Base-by-base conservation (phyloP, 768 basidiomycete genomes). In the Mycena pura region DNA sequence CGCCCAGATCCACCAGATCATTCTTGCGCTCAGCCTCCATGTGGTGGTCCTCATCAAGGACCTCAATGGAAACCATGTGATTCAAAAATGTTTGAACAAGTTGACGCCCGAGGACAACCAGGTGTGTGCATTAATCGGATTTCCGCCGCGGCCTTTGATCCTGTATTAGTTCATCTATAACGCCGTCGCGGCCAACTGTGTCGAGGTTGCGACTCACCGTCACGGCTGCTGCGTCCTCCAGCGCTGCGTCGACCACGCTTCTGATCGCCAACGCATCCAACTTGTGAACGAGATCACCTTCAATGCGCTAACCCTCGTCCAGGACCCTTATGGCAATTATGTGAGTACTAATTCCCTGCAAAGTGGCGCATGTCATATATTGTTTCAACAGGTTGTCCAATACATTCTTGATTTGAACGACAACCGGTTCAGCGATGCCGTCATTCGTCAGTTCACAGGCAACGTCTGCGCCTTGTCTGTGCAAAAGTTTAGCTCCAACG, bases 11-110 rank as follows among this genome's bases (percentile, higher is more conserved):
- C 93, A 95, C 73, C 92, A 94, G 32, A 94, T 99, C 78, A 98
- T 99, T 71, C 83, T 96, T 62, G 96, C 97, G 5, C 87, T 99
- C 70, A 96, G 95, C 79, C 83, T 97, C 59, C 96, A 98, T 75
- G 97, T 99, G 69, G 97, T 99, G 29, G 95, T 96, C 65, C 85
- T 99, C 68, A 99, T 99, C 88, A 99, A 99, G 85, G 97, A 96
- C 75, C 80, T 96, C 71, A 96, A 96, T 72, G 94, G 94, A 50
- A 96, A 96, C 70, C 93, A 98, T 74, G 96, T 99, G 73, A 97
- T 99, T 65, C 97, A 99, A 77, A 99, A 99, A 77, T 99, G 97
- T 78, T 79, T 99, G 69, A 99, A 99, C 83, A 95, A 96, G 78
- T 83, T 99, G 66, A 92, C 93, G 43, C 94, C 97, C 1, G 97